Evolutionary conservation across 495 filamentous ascomycete genomes (phyloP).

Genomic region (Xeromyces bisporus): DNA sequence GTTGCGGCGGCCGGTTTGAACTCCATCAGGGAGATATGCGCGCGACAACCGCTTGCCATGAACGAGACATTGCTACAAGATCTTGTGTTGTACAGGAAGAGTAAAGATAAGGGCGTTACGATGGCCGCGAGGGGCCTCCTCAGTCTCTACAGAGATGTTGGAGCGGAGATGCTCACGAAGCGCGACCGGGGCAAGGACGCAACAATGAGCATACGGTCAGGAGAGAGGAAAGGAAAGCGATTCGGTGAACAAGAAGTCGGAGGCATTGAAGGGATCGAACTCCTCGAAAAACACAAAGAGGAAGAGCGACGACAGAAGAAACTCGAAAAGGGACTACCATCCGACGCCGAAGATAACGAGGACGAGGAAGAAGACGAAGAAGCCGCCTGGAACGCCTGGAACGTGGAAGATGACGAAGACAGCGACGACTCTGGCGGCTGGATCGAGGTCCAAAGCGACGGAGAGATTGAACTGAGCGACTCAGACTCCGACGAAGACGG

Average conservation of each 20-base stretch:
- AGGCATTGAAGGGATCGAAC: constrained; percentile 80
- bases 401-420: constrained; percentile 57
- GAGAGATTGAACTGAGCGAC: constrained; percentile 60
- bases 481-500: constrained; percentile 45
- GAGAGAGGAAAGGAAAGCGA: constrained; percentile 48
- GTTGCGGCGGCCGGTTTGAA: constrained; percentile 89
- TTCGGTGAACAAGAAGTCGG: constrained; percentile 67
- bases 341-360: constrained; percentile 37
- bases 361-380: constrained; percentile 44
- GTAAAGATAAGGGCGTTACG: constrained; percentile 93
- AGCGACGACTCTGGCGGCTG: constrained; percentile 72
- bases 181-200: constrained; percentile 85
- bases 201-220: constrained; percentile 59
- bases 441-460: constrained; percentile 79
- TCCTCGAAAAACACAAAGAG: constrained; percentile 85
- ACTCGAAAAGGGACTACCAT: constrained; percentile 43
- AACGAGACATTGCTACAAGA: constrained; percentile 91
- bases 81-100: constrained; percentile 87
- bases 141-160: constrained; percentile 77
- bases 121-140: constrained; percentile 91
- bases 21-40: constrained; percentile 85
- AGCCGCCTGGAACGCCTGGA: constrained; percentile 65
- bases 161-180: constrained; percentile 75
- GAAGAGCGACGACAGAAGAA: constrained; percentile 63
- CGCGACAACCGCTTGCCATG: constrained; percentile 85